A percentile compares a stretch with the other conserved stretches of the same genome.
Evolutionary conservation across 2,329 filamentous ascomycete species (phyloP).

Genomic region (Paraphaeosphaeria minitans): DNA sequence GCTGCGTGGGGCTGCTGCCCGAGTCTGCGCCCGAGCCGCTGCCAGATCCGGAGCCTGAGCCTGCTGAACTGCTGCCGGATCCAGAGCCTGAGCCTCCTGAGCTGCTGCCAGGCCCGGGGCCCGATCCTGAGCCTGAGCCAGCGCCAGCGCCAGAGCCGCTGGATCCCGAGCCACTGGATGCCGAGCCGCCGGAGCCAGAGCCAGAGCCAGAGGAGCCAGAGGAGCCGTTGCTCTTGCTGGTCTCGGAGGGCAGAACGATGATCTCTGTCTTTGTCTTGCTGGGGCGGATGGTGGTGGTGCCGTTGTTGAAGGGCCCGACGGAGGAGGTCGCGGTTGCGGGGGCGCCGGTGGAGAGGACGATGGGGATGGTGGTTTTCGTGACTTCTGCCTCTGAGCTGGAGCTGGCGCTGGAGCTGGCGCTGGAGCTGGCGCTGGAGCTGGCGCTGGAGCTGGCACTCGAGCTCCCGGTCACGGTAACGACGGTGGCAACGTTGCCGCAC

Average conservation of each 20-base stretch:
- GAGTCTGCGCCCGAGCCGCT: no score
- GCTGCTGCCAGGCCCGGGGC: no score
- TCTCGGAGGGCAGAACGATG: constrained; percentile 10
- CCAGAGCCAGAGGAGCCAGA: background rate
- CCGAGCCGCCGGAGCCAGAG: background rate
- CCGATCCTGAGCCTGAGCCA: background rate
- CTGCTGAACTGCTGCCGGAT: background rate
- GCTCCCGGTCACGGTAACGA: constrained; percentile 4
- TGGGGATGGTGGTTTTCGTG: background rate
- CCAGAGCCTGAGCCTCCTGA: background rate
- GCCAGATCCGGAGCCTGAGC: background rate
- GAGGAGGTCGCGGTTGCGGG: constrained; percentile 10
- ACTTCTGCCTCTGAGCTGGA: background rate
- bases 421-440: no score
- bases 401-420: background rate
- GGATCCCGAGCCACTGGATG: no score
- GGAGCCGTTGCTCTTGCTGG: background rate
- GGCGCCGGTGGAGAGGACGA: constrained; percentile 5
- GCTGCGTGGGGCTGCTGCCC: background rate
- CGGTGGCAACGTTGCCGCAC: constrained; percentile 14
- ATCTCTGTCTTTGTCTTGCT: constrained; percentile 6
- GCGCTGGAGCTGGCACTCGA: no score
- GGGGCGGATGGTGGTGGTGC: constrained; percentile 11
- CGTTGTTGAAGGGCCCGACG: constrained; percentile 13
- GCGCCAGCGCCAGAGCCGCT: background rate